Evolutionary conservation across 1,284 basidiomycete species (phyloP), one percentile per base, ranked within the genome.

Genomic region (Ganoderma sinense): DNA sequence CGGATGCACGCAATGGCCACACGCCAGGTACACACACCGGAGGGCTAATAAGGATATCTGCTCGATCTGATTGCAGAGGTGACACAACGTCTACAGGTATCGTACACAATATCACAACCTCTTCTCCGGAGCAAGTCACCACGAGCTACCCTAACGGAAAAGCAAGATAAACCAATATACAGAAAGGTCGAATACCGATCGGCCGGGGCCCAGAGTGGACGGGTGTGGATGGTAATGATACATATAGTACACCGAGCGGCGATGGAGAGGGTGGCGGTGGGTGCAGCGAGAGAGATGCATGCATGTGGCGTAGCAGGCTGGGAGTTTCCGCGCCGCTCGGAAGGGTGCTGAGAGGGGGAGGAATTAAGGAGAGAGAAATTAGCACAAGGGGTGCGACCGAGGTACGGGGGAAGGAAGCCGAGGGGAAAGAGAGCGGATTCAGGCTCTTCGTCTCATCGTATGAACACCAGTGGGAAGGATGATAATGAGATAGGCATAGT

Each of bases 221-320:
- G 18, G 16, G 39, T 13, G 59, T 40, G 40, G 59, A 39, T 18
- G 56, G 53, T 67, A 26, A 31, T 67, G 20, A 31, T 67, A 69
- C 66, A 70, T 70, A 73, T 70, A 26, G 56, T 70, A 73, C 69
- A 72, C 53, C 39, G 62, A 63, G 58, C 56, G 48, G 62, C 41
- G 31, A 61, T 36, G 43, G 16, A 58, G 41, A 31, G 20, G 18
- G n/a, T 31, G 33, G 33, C 3, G 33, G 20, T 29, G 53, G 26
- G 10, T 36, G 55, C 20, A 31, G 33, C 18, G 18, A 58, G 31
- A 18, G 20, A 18, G 14, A 36, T 59, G 56, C 7, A 10, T 36
- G 36, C 36, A 10, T 20, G 33, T 39, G 56, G 33, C 14, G 29
- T 59, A 39, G 56, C 56, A 18, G 18, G 53, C 18, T 56, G 14